A percentile compares a stretch with the other conserved stretches of the same genome.
These are phyloP conservation scores for Luzula sylvatica DNA, from an alignment of 176 grass and related monocot species.

Conservation along the genomic window DNA sequence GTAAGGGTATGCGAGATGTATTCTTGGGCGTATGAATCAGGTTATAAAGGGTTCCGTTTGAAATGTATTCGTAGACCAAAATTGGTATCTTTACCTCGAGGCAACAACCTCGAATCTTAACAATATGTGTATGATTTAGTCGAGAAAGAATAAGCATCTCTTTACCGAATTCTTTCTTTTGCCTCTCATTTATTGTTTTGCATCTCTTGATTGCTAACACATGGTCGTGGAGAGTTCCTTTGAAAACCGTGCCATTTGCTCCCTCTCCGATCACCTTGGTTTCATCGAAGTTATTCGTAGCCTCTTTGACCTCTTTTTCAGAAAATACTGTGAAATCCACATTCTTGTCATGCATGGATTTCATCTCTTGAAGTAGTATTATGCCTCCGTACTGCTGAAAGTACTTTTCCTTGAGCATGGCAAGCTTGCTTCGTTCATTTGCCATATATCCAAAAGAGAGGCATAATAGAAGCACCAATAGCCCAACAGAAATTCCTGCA, in stretches of 20 bases:
- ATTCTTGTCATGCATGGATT: neutral
- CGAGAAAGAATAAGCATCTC: constrained; percentile 28
- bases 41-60: constrained; percentile 17
- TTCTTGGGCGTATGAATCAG: constrained; percentile 2
- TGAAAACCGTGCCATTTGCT: constrained; percentile 32
- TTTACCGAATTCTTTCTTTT: constrained; percentile 21
- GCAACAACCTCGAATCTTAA: constrained; percentile 32
- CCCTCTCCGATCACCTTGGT: constrained; percentile 24
- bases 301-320: constrained; percentile 8
- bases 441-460: neutral
- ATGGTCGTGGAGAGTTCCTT: neutral
- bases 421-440: constrained; percentile 1
- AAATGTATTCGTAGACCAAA: constrained; percentile 30
- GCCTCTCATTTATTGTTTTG: constrained; percentile 18
- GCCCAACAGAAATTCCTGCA: neutral
- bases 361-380: constrained; percentile 8
- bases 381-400: constrained; percentile 15
- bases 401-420: neutral
- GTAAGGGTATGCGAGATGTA: neutral
- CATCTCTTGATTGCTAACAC: constrained; percentile 21
- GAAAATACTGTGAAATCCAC: constrained; percentile 21
- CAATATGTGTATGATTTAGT: constrained; percentile 22
- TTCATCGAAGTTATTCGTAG: constrained; percentile 26
- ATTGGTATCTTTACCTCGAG: constrained; percentile 24
- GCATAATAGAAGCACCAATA: neutral